Conservation (phyloP, 441 rosid species). For the Eruca vesicaria region DNA sequence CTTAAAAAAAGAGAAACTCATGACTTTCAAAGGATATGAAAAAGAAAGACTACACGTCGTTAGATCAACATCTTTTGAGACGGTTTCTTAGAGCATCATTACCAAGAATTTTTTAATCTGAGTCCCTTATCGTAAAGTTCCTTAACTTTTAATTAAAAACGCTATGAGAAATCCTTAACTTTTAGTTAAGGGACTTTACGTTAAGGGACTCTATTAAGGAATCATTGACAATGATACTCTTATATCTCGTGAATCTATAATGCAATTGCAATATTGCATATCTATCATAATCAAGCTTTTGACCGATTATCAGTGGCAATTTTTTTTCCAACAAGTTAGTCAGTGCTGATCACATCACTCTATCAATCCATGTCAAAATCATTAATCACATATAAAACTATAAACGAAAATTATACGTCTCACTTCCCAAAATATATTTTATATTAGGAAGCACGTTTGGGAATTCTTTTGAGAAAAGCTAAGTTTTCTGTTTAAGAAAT, state of each 20-base stretch:
- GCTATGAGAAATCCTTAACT: no score
- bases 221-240: no score
- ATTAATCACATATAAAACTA: not conserved
- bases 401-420: not conserved
- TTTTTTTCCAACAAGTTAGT: no score
- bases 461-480: not conserved
- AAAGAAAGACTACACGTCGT: constrained; percentile 19
- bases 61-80: no score
- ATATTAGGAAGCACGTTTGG: not conserved
- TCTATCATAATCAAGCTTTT: not conserved
- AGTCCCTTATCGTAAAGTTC: no score
- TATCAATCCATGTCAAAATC: not conserved
- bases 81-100: no score
- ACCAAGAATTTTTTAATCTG: no score
- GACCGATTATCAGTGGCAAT: no score
- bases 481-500: not conserved
- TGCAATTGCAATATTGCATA: not conserved
- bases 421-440: not conserved
- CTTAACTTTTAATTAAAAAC: no score
- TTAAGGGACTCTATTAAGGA: no score
- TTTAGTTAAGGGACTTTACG: no score
- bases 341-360: not conserved
- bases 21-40: constrained; percentile 12
- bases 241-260: constrained; percentile 14
- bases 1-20: not conserved